Evolutionary conservation across 225 moss, liverwort and hornwort genomes (phyloP), one percentile per base, ranked within the genome.

Genomic region (Polytrichum commune): DNA sequence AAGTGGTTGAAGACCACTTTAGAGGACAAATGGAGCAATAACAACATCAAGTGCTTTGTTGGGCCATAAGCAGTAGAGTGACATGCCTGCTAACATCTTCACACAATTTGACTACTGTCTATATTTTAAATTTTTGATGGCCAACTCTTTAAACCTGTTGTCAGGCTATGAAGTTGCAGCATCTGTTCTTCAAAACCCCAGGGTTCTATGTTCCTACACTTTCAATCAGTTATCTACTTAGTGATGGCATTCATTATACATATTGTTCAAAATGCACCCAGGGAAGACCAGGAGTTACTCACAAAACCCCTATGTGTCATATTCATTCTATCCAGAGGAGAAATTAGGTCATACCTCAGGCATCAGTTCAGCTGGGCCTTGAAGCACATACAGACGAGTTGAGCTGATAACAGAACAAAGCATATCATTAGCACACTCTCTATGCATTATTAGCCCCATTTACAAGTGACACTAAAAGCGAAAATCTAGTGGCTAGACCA

Each of bases 351-450:
- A 62, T 81, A 98, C 95, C 98, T 91, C 81, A 23, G 93, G 98
- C 90, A 93, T 89, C 8, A 95, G 87, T 75, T 91, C 87, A 60
- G 58, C 77, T 53, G 98, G 98, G 54, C 98, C 95, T 81, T 98
- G 93, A 60, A 98, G 83, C 57, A 82, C 79, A 71, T 98, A 90
- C 84, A 98, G 76, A 67, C 98, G 91, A 63, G 92, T 83, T 62
- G 98, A 98, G 71, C 98, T 98, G 89, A 78, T 63, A 70, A 60
- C 53, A 75, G 30, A 70, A 46, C 46, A 3, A 46, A 46, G 46
- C 13, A 46, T 46, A 3, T 16, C 46, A 46, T 46, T 13, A 46
- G 46, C 46, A 46, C 46, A 13, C 16, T 16, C 46, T 46, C 13
- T 16, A 46, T 46, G 46, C 46, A 46, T 46, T 46, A 16, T 46